Base-by-base conservation (phyloP, 495 filamentous ascomycete genomes). In the Penicillium cinerascens region DNA sequence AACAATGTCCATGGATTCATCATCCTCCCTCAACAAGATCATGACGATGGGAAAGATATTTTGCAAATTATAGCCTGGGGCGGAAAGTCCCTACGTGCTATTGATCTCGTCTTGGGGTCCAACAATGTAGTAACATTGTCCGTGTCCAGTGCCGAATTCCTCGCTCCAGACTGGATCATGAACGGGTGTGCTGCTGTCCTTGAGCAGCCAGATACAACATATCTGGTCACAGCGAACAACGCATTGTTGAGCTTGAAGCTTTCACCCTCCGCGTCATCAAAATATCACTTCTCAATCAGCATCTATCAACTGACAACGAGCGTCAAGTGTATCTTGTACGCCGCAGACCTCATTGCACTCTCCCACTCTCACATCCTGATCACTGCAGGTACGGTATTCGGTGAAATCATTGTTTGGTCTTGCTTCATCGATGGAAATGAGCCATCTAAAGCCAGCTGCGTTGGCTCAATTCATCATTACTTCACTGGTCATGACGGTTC, bases 401-500 rank as follows among this genome's bases (percentile, higher is more conserved):
- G 93, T 1, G 91, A 97, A 65, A 87, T 97, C 23, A 74, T 96
- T 11, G 79, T 96, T 3, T 97, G 92, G 92, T 92, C 87, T 51
- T 88, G 83, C 57, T 68, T 74, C 38, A 56, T 78, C 20, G 42
- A 49, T 35, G 42, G 44, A 7, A 43, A 22, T 33, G 43, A 59
- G 13, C 38, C 17, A 21, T 36, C 43, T 3, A 42, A 51, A 18
- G 22, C 52, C 3, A 41, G 54, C n/a, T 44, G 62, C 60, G 55
- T 61, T 21, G 59, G 58, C 39, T 69, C 65, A 5, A 75, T 89
- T 16, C 82, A 93, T 39, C 82, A 82, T 48, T 83, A 87, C 22
- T 89, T 97, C 55, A 82, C 82, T 5, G 95, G 91, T 0, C 93
- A 99, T 58, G 91, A 97, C 54, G 93, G 93, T 0, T 97, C 93